These are phyloP conservation scores for Abrus precatorius DNA, from an alignment of 306 rosid genomes.

Conservation along the genomic window DNA sequence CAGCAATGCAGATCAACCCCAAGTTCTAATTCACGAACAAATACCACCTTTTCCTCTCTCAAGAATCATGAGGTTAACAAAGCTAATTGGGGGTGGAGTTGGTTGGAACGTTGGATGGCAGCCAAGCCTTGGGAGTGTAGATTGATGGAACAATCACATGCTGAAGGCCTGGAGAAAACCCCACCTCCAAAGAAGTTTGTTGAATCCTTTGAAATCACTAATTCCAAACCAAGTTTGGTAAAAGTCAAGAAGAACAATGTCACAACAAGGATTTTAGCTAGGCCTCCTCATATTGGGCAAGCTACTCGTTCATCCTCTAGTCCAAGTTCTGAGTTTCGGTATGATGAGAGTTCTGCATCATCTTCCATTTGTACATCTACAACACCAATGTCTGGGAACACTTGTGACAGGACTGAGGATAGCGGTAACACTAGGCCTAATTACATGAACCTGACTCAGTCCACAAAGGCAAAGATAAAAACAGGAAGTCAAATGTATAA, in stretches of 20 bases:
- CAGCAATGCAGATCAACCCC: conserved; percentile 86
- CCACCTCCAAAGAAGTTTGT: conserved; percentile 69
- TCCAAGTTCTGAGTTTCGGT: conserved; percentile 89
- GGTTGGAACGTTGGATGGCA: conserved; percentile 99
- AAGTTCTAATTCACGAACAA: conserved; percentile 53
- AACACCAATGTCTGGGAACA: conserved; percentile 83
- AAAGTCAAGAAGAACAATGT: conserved; percentile 87
- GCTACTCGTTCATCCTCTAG: conserved; percentile 85
- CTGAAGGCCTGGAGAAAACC: conserved; percentile 63
- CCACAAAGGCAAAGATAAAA: conserved; percentile 83
- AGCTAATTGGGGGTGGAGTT: conserved; percentile 91
- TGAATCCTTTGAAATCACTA: conserved; percentile 57
- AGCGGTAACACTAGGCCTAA: conserved; percentile 69
- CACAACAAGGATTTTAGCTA: conserved; percentile 85
- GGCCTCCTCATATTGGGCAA: conserved; percentile 74
- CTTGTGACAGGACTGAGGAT: conserved; percentile 80
- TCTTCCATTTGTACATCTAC: conserved; percentile 90
- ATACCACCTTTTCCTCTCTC: conserved; percentile 53
- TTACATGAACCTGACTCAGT: conserved; percentile 91
- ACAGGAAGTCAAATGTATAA: conserved; percentile 49
- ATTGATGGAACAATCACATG: conserved; percentile 80
- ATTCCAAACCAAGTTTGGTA: conserved; percentile 61
- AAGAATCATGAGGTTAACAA: conserved; percentile 68
- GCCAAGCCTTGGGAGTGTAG: conserved; percentile 99
- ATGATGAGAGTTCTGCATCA: conserved; percentile 91